Base-by-base conservation (phyloP, 768 basidiomycete species). In the Lyophyllum semitale region DNA sequence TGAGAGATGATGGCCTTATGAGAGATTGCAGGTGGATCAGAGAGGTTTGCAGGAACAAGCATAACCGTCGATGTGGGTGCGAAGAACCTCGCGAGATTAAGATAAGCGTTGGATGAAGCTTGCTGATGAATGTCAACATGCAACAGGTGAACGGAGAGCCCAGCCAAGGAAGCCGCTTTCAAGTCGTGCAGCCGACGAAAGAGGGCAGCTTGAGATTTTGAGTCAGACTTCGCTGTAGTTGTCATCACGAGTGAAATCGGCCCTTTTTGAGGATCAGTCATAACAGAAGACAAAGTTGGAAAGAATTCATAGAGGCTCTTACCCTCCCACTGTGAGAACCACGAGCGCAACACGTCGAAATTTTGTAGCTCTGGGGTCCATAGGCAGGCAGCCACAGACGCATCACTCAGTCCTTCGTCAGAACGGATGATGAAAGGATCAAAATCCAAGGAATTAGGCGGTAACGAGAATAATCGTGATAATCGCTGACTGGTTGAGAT, bases 31-130 rank as follows among this genome's bases (percentile, higher is more conserved):
- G 67, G 59, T 53, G 63, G 42, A 51, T 63, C 59, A 49, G 73
- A 69, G 48, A 76, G 54, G 63, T 74, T 65, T 20, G 70, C 77
- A 27, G 87, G 86, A 55, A 85, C 80, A 47, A 88, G 64, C 45
- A 84, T 66, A 17, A 82, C 75, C 37, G 64, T 66, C 0, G 72
- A 63, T 8, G 84, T 83, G 9, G 59, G 71, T 8, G 85, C 75
- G 63, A 86, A 81, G 46, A 86, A 68, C n/a, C 85, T 74, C 1
- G 85, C 87, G 29, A 88, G 64, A 63, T 88, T 88, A 22, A 88
- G 72, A 60, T 81, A 84, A 17, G 72, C 63, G 57, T 87, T 87
- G 13, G 81, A 76, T 8, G 68, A 68, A n/a, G 56, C 65, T 11
- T 78, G 67, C 2, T 66, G 64, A n/a, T 66, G 48, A 18, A 72